Evolutionary conservation across 805 yeast species (phyloP), one percentile per base, ranked within the genome.

Genomic region (Ogataea corticis): DNA sequence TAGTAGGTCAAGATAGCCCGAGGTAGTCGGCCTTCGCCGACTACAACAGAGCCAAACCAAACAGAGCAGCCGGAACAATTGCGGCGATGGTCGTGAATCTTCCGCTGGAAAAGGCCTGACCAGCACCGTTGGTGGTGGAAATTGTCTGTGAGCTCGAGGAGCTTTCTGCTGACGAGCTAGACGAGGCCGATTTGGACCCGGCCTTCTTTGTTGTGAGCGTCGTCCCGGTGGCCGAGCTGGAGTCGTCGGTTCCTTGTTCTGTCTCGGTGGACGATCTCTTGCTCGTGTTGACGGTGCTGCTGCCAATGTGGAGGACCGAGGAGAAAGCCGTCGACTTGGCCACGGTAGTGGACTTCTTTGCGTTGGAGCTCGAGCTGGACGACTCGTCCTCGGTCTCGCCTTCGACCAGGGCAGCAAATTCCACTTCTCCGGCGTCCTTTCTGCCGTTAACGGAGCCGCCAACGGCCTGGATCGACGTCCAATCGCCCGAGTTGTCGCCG

Each of bases 401-500:
- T 7, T 53, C 49, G 18, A 64, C 68, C 34, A 76, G 64, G 7
- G 58, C 52, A 25, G 59, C 65, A 52, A 73, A 76, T 38, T 76
- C 78, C 13, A 56, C 57, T 34, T 68, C 61, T n/a, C 77, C 85
- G 45, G 71, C 59, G 1, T 58, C 61, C 33, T 62, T 55, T 65
- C 87, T 76, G 21, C 90, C 91, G 53, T 81, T 74, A 32, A 88
- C 75, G 41, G 67, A 59, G 52, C 90, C 90, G 60, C 69, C 75
- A 28, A 65, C 64, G 17, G 87, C 78, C 33, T 70, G 56, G 49
- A 84, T 83, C 7, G 87, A 81, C 38, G 70, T 61, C 82, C 84
- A 82, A 28, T 63, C 55, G 42, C 91, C 92, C 12, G 79, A 57
- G 21, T 69, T 62, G 55, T 76, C 87, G 43, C 69, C 57, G 59